Conservation (phyloP, 208 protist genomes). For the Crithidia thermophila region DNA sequence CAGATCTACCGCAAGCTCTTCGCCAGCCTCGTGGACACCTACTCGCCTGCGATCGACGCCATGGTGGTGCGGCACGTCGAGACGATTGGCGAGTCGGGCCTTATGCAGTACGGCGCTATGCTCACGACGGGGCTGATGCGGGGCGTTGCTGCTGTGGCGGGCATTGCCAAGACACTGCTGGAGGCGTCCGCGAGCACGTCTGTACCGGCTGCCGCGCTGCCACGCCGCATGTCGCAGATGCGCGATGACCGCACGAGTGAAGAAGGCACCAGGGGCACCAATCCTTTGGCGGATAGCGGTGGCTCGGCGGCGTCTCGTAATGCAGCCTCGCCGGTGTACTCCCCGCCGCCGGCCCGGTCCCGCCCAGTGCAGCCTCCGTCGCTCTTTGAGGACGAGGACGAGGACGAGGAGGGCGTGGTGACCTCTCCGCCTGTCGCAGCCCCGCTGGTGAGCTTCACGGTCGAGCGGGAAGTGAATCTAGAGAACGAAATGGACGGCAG, state of each 20-base stretch:
- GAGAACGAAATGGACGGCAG: neutral
- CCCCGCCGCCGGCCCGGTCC: neutral
- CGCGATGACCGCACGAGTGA: slow-evolving; percentile 7
- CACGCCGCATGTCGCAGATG: slow-evolving; percentile 42
- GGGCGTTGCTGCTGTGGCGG: slow-evolving; percentile 22
- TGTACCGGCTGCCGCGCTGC: slow-evolving; percentile 35
- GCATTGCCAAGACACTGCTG: slow-evolving; percentile 50
- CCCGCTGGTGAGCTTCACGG: neutral
- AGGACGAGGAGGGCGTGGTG: neutral
- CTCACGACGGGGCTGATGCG: slow-evolving; percentile 35
- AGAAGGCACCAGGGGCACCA: too few relatives aligned
- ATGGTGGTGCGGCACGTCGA: slow-evolving; percentile 59
- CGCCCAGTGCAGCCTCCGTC: slow-evolving; percentile 14
- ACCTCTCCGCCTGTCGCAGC: neutral
- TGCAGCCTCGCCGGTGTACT: too few relatives aligned
- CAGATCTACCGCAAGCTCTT: slow-evolving; percentile 57
- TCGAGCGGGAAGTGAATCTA: neutral
- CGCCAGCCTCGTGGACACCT: slow-evolving; percentile 43
- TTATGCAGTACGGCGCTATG: slow-evolving; percentile 46
- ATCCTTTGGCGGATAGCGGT: too few relatives aligned
- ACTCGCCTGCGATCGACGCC: slow-evolving; percentile 54
- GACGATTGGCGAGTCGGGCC: slow-evolving; percentile 46
- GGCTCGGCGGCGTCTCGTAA: too few relatives aligned
- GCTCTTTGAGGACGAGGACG: slow-evolving; percentile 21
- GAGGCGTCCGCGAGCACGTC: slow-evolving; percentile 31